phyloP scores from a whole-genome alignment of 129 eudicot genomes.

The Flaveria robusta region DNA sequence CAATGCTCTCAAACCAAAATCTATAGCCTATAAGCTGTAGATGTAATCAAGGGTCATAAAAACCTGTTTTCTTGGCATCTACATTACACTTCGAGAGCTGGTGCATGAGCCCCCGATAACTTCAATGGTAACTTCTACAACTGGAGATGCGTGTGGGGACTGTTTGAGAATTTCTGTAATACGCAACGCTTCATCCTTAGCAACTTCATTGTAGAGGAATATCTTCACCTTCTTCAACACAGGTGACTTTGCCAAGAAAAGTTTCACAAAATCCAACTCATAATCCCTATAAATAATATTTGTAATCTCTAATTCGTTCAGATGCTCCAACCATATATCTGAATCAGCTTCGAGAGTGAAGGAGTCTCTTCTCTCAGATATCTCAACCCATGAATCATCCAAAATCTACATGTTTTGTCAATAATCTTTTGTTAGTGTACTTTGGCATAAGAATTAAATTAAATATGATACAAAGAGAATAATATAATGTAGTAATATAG shows the following conservation, averaged over 20 bases:
- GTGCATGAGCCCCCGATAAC: slow-evolving; percentile 39
- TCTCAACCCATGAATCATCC: slow-evolving; percentile 19
- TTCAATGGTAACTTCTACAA: slow-evolving; percentile 9
- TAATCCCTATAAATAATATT: not conserved
- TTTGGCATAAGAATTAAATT: not conserved
- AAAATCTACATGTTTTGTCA: not conserved
- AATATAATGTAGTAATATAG: not conserved
- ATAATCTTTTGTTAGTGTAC: not conserved
- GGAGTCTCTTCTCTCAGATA: slow-evolving; percentile 1
- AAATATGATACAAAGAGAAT: not conserved
- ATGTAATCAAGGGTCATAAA: slow-evolving; percentile 6
- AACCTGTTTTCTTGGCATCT: not conserved
- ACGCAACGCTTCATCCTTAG: slow-evolving; percentile 20
- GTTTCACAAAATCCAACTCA: slow-evolving; percentile 26
- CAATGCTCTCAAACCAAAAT: slow-evolving; percentile 10
- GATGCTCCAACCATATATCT: slow-evolving; percentile 15
- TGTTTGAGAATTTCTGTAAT: not conserved
- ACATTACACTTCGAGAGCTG: slow-evolving; percentile 23
- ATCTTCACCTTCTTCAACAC: slow-evolving; percentile 25
- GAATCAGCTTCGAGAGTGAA: not conserved
- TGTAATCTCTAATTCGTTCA: slow-evolving; percentile 9
- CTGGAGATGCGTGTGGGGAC: slow-evolving; percentile 19
- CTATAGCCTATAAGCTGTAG: slow-evolving; percentile 6
- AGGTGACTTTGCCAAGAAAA: slow-evolving; percentile 18
- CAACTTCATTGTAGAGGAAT: slow-evolving; percentile 4